Evolutionary conservation across 371 early-diverging fungal genomes (phyloP), one percentile per base, ranked within the genome.

Genomic region (Mucor saturninus): DNA sequence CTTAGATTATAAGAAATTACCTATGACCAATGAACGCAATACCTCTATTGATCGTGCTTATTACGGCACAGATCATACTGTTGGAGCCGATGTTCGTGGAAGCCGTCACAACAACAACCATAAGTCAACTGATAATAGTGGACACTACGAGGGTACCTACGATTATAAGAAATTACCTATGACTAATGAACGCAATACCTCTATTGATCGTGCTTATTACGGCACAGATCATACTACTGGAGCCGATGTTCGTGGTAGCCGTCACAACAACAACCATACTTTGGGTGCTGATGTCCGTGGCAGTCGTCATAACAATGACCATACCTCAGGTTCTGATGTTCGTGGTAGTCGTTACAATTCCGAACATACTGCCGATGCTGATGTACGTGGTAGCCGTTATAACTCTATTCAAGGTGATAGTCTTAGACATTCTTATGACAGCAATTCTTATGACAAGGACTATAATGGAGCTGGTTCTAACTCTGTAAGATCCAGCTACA

Each of bases 371-470:
- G 11, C 42, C 4, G n/a, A n/a, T 13, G 42, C 35, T 35, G 35
- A 35, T 43, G 43, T 43, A n/a, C 43, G 43, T 14, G 43, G 43
- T 43, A 43, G 43, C 14, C 43, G 43, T 43, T 43, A 43, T 14
- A 43, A 43, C 15, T 43, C 43, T 14, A 43, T 43, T 5, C 43
- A 43, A 43, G 43, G 14, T 14, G 43, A 43, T 43, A 15, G 43
- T 35, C 35, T 4, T 35, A 35, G 21, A 21, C 21, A 21, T 21
- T 21, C 21, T 21, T 21, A 21, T 21, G 21, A 4, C 8, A 35
- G 35, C 35, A 35, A 35, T 8, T 8, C 35, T 35, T 35, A 35
- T 35, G 35, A 35, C 35, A 35, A 8, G 2, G 14, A 43, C n/a
- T 43, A 43, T 15, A 43, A 43, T 6, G 35, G 35, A 35, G 4